Conservation (phyloP, 495 filamentous ascomycete genomes). For the Polyplosphaeria fusca region DNA sequence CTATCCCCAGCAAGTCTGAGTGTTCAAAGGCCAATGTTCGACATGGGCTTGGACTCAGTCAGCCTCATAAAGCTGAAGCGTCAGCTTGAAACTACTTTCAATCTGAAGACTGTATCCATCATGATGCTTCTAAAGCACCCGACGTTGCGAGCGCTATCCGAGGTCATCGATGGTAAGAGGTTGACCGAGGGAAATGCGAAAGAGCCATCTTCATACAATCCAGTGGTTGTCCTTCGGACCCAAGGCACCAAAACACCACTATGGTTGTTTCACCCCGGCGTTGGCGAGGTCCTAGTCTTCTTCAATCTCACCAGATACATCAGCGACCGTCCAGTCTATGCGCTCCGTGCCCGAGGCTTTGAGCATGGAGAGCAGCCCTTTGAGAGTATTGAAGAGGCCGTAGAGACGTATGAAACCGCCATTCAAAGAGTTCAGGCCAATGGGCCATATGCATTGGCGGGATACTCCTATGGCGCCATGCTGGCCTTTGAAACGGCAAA, state of each 20-base stretch:
- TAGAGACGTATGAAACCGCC: slow-evolving; percentile 44
- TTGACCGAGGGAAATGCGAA: no score
- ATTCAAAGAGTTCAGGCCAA: slow-evolving; percentile 49
- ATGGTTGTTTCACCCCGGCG: slow-evolving; percentile 57
- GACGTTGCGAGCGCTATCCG: no score
- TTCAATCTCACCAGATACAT: slow-evolving; percentile 48
- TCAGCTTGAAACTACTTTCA: no score
- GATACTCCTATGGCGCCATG: slow-evolving; percentile 55
- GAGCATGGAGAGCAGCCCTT: slow-evolving; percentile 46
- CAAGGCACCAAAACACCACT: slow-evolving; percentile 50
- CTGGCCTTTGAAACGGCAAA: slow-evolving; percentile 56
- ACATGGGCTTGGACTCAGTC: no score
- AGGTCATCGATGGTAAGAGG: no score
- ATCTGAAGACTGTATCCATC: no score
- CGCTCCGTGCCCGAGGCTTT: slow-evolving; percentile 54
- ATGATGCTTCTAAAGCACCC: no score
- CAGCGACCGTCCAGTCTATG: slow-evolving; percentile 52
- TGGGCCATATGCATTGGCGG: slow-evolving; percentile 57
- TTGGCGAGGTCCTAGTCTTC: slow-evolving; percentile 58
- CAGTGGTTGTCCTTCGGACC: no score
- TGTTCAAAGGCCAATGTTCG: no score
- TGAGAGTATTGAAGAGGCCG: slow-evolving; percentile 37
- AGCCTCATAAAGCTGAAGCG: no score
- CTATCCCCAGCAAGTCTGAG: no score
- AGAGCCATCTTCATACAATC: no score